Evolutionary conservation across 805 yeast genomes (phyloP).

Genomic region (Yamadazyma paraphyllophila): DNA sequence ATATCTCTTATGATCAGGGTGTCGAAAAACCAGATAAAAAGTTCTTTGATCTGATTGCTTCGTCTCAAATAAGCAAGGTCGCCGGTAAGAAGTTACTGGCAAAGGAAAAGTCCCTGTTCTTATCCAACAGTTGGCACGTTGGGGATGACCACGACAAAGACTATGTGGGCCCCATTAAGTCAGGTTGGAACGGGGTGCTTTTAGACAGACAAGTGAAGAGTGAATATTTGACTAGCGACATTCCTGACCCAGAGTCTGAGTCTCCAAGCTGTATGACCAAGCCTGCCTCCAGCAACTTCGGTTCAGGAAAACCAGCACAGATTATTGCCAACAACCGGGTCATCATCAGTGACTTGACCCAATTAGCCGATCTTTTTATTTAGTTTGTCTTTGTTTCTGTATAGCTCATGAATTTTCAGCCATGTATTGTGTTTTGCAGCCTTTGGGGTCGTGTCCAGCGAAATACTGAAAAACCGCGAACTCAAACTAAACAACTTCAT

Average conservation of each 20-base stretch:
- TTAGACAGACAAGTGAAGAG: conserved; percentile 42
- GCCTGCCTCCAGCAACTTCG: conserved; percentile 5
- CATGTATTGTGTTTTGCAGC: no score
- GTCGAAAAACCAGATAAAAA: conserved; percentile 48
- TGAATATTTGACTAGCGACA: conserved; percentile 12
- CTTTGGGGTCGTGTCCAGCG: no score
- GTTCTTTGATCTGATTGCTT: conserved; percentile 40
- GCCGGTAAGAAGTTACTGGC: neutral
- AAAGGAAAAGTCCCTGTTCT: conserved; percentile 11
- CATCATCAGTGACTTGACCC: conserved; percentile 20
- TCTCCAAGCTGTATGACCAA: conserved; percentile 14
- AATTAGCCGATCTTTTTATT: conserved; percentile 10
- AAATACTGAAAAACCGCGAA: no score
- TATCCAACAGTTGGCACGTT: conserved; percentile 53
- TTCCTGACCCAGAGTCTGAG: conserved; percentile 13
- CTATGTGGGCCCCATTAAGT: conserved; percentile 45
- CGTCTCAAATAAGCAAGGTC: conserved; percentile 6
- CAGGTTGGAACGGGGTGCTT: conserved; percentile 64
- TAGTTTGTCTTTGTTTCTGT: conserved; percentile 11
- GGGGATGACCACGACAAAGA: conserved; percentile 65
- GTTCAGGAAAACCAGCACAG: conserved; percentile 10
- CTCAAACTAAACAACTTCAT: no score
- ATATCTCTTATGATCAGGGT: conserved; percentile 58
- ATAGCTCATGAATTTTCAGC: neutral
- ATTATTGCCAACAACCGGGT: conserved; percentile 36